A percentile compares a stretch with the other conserved stretches of the same genome.
phyloP scores from a whole-genome alignment of 176 grass and related monocot genomes.

The Thinopyrum elongatum region DNA sequence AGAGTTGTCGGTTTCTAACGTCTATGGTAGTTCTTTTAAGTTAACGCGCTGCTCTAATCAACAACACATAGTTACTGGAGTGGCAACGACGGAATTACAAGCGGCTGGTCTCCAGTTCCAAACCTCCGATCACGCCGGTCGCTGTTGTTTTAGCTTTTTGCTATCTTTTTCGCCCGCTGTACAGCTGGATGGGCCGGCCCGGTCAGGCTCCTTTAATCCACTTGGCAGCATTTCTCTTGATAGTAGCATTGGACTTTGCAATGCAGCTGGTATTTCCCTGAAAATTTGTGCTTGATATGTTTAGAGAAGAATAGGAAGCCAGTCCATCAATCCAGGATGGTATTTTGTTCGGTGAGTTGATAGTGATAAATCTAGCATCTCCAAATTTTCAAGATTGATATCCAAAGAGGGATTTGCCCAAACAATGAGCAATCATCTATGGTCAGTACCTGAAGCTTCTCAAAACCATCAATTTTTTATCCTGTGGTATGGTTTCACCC shows the following conservation, averaged over 20 bases:
- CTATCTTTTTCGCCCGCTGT: too few species aligned
- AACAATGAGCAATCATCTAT: constrained; percentile 40
- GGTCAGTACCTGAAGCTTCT: constrained; percentile 49
- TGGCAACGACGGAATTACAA: too few species aligned
- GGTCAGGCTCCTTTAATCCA: too few species aligned
- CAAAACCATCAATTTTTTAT: constrained; percentile 45
- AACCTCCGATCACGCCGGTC: constrained; percentile 13
- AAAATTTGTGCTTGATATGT: constrained; percentile 44
- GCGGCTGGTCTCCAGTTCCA: too few species aligned
- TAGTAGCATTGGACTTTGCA: constrained; percentile 37
- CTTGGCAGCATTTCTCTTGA: constrained; percentile 29
- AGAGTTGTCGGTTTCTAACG: too few species aligned
- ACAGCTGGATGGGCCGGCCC: neutral
- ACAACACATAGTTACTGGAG: too few species aligned
- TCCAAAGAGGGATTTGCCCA: constrained; percentile 58
- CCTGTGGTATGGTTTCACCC: constrained; percentile 40
- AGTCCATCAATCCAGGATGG: constrained; percentile 53
- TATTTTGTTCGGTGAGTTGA: constrained; percentile 47
- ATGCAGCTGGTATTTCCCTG: constrained; percentile 44
- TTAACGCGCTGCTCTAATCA: too few species aligned
- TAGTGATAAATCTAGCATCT: constrained; percentile 62
- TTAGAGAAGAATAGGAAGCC: constrained; percentile 52
- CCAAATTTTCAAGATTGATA: constrained; percentile 56
- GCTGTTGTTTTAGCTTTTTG: too few species aligned
- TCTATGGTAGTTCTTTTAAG: too few species aligned